phyloP scores from a whole-genome alignment of 1,284 basidiomycete species.

The Moniliella sp. region DNA sequence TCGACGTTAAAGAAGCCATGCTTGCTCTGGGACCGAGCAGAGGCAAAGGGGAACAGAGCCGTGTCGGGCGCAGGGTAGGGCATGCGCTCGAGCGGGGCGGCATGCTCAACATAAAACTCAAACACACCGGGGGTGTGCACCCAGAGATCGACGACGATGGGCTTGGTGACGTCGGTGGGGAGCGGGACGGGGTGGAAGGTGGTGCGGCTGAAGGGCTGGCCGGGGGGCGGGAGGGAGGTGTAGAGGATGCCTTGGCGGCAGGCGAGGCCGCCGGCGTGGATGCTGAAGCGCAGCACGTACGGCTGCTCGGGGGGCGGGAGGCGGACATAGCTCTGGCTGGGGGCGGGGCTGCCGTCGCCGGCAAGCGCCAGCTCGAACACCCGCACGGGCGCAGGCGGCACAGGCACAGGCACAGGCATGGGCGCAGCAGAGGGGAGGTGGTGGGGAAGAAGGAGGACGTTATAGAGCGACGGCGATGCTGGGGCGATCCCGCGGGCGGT shows the following conservation, averaged over 20 bases:
- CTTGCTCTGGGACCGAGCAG: slow-evolving; percentile 6
- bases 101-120: slow-evolving; percentile 25
- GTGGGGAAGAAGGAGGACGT: too few species aligned
- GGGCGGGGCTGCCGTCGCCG: slow-evolving; percentile 19
- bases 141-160: slow-evolving; percentile 11
- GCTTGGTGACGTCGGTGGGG: slow-evolving; percentile 6
- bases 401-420: too few species aligned
- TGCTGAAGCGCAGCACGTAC: slow-evolving; percentile 17
- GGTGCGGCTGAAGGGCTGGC: slow-evolving; percentile 54
- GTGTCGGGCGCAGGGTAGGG: slow-evolving; percentile 5
- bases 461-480: too few species aligned
- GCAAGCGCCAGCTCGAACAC: slow-evolving; percentile 17
- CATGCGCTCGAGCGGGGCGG: slow-evolving; percentile 6
- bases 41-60: background rate
- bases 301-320: slow-evolving; percentile 17
- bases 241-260: slow-evolving; percentile 13
- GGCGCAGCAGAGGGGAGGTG: too few species aligned
- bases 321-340: slow-evolving; percentile 10
- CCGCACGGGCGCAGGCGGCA: too few species aligned
- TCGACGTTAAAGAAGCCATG: slow-evolving; percentile 25
- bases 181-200: slow-evolving; percentile 3
- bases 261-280: slow-evolving; percentile 16
- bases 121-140: slow-evolving; percentile 16
- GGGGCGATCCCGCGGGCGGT: too few species aligned
- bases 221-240: slow-evolving; percentile 15